Percentiles rank a stretch among this genome's conserved stretches.
Conservation (phyloP, 768 basidiomycete species). For the Amanita subjunquillea region DNA sequence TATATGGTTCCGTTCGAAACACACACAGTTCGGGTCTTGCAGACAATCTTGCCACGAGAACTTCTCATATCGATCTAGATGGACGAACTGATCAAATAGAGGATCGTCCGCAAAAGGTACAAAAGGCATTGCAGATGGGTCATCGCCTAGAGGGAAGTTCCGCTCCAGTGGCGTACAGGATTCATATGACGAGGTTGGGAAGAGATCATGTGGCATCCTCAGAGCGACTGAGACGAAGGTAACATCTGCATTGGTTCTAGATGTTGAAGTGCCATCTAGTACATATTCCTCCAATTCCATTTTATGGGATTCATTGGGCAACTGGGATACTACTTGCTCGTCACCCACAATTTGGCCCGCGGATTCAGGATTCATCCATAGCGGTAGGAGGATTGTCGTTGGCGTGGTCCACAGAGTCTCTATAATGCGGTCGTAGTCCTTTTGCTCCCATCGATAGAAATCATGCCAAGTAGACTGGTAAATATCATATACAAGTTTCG, state of each 20-base stretch:
- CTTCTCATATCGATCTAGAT: conserved; percentile 29
- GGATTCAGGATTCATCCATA: not conserved
- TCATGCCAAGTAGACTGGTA: conserved; percentile 11
- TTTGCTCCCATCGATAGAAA: conserved; percentile 16
- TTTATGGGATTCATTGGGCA: not conserved
- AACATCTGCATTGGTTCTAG: not conserved
- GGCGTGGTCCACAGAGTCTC: conserved; percentile 5
- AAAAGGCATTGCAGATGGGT: conserved; percentile 45
- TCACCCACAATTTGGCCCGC: not conserved
- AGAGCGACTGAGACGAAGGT: not conserved
- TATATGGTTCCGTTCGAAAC: not conserved
- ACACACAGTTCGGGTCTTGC: conserved; percentile 27
- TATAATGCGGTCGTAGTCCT: conserved; percentile 10
- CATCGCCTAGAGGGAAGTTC: conserved; percentile 46
- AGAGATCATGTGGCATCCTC: not conserved
- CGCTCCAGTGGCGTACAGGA: conserved; percentile 39
- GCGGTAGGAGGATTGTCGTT: not conserved
- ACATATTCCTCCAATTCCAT: not conserved
- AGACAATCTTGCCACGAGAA: conserved; percentile 39
- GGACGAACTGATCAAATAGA: conserved; percentile 29
- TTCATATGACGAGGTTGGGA: conserved; percentile 34
- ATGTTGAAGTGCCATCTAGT: not conserved
- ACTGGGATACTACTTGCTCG: not conserved
- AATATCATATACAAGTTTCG: conserved; percentile 1
- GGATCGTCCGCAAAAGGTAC: conserved; percentile 56